These are phyloP conservation scores for Tricholoma furcatifolium DNA, from an alignment of 768 basidiomycete species.

Conservation along the genomic window DNA sequence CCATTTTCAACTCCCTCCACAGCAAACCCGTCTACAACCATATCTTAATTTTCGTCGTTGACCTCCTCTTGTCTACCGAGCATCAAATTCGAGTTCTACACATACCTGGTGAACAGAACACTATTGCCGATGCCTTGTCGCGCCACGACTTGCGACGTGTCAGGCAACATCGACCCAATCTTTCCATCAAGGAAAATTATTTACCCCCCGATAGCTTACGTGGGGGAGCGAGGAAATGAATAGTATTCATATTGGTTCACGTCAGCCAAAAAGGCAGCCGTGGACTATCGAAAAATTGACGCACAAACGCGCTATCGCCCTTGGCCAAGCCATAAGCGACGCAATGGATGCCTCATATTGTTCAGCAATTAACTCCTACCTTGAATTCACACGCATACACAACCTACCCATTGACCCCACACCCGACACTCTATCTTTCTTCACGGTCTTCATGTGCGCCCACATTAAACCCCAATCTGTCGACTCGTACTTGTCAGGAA, in stretches of 20 bases:
- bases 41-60: conserved; percentile 1
- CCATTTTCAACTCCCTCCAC: neutral
- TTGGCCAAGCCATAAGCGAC: conserved; percentile 21
- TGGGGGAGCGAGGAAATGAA: neutral
- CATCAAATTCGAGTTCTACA: neutral
- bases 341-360: conserved; percentile 25
- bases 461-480: conserved; percentile 37
- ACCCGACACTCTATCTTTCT: conserved; percentile 34
- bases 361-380: conserved; percentile 30
- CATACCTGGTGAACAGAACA: neutral
- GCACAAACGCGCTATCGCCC: conserved; percentile 14
- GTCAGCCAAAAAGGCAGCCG: neutral
- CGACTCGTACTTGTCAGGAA: conserved; percentile 35
- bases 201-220: neutral
- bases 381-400: conserved; percentile 31
- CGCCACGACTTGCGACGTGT: neutral
- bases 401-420: conserved; percentile 34
- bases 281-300: neutral
- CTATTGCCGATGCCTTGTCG: neutral
- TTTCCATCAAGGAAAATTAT: neutral
- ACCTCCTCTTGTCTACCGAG: neutral
- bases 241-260: neutral
- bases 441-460: conserved; percentile 30
- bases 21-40: neutral
- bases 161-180: neutral